These are phyloP conservation scores for Podospora pseudocomata DNA, from an alignment of 495 filamentous ascomycete genomes.

Conservation along the genomic window DNA sequence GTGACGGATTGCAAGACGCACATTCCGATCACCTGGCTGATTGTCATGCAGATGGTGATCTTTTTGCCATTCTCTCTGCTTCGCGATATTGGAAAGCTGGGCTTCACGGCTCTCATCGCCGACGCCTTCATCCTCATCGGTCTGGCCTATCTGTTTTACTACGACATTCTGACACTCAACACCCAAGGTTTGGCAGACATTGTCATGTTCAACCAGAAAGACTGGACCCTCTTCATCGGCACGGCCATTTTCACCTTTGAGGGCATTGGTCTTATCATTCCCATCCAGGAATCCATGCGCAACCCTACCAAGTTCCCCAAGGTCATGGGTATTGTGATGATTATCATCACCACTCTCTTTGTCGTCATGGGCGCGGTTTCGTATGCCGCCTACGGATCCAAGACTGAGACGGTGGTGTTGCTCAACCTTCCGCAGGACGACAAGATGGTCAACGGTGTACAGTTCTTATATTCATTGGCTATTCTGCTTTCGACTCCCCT, in stretches of 20 bases:
- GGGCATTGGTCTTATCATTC: constrained; percentile 96
- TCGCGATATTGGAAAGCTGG: constrained; percentile 91
- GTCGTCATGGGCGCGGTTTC: constrained; percentile 85
- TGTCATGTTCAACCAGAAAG: constrained; percentile 74
- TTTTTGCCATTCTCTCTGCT: constrained; percentile 91
- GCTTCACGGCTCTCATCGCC: constrained; percentile 83
- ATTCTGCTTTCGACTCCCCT: constrained; percentile 91
- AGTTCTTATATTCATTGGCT: constrained; percentile 91
- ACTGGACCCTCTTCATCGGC: constrained; percentile 96
- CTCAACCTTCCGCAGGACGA: constrained; percentile 95
- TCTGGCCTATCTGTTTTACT: constrained; percentile 92
- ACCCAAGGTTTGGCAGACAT: constrained; percentile 82
- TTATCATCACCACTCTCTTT: constrained; percentile 89
- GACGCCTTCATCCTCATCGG: constrained; percentile 93
- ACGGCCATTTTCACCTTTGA: constrained; percentile 99
- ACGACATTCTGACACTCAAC: constrained; percentile 78
- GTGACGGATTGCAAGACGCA: constrained; percentile 76
- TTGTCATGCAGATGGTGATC: constrained; percentile 87
- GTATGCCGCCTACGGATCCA: constrained; percentile 92
- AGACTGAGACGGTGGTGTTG: constrained; percentile 92
- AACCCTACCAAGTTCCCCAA: constrained; percentile 80
- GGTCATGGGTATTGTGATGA: constrained; percentile 84
- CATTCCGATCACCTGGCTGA: constrained; percentile 83
- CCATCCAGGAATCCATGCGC: constrained; percentile 96
- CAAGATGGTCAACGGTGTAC: constrained; percentile 91